phyloP scores from a whole-genome alignment of 73 alveolate species.

The Uronychia setigera region DNA sequence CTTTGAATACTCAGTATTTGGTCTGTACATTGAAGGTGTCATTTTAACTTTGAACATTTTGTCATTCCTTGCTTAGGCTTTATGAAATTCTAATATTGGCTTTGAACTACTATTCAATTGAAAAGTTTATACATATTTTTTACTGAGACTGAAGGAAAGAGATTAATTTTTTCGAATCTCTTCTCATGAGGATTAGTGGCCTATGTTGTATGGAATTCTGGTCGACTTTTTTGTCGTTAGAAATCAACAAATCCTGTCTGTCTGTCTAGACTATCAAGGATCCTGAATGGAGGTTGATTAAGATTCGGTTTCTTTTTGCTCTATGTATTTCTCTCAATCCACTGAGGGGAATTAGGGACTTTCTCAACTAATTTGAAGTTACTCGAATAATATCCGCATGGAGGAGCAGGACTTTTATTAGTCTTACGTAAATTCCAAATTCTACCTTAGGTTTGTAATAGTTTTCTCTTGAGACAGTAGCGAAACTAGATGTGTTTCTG shows the following conservation, averaged over 20 bases:
- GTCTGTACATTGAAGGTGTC: conserved; percentile 33
- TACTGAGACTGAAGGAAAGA: conserved; percentile 24
- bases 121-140: conserved; percentile 15
- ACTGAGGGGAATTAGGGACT: background rate
- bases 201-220: background rate
- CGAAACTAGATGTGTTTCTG: background rate
- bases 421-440: background rate
- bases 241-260: conserved; percentile 16
- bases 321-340: conserved; percentile 5
- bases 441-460: conserved; percentile 5
- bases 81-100: conserved; percentile 10
- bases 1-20: conserved; percentile 18
- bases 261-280: background rate
- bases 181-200: conserved; percentile 9
- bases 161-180: conserved; percentile 8
- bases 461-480: conserved; percentile 18
- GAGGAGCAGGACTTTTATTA: conserved; percentile 29
- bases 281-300: conserved; percentile 6
- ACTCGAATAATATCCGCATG: conserved; percentile 20
- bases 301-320: background rate
- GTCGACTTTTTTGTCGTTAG: background rate
- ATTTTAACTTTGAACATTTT: conserved; percentile 31
- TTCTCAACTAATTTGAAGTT: conserved; percentile 25
- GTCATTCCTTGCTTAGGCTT: conserved; percentile 31
- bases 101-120: background rate